phyloP scores from a whole-genome alignment of 306 rosid species.

The Medicago lupulina region DNA sequence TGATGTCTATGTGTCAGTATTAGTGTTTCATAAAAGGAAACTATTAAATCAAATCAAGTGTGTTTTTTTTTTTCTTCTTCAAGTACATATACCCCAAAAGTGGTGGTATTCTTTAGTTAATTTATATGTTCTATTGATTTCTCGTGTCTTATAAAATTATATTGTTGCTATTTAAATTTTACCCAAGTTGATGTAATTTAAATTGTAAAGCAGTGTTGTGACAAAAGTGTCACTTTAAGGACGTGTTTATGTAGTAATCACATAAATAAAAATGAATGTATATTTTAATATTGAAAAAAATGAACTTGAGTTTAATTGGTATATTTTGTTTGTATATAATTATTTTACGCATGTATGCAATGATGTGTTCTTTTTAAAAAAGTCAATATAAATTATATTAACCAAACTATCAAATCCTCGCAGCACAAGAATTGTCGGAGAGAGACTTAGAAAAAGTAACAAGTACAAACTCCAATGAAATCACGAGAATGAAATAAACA shows the following conservation, averaged over 20 bases:
- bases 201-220: constrained; percentile 30
- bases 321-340: no score
- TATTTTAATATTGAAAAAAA: neutral
- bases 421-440: no score
- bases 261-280: neutral
- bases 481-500: no score
- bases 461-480: no score
- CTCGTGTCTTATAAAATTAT: constrained; percentile 19
- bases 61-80: neutral
- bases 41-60: neutral
- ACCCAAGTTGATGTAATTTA: constrained; percentile 8
- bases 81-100: constrained; percentile 39
- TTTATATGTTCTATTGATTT: constrained; percentile 23
- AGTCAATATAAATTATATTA: no score
- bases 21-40: neutral
- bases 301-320: no score
- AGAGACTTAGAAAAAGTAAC: no score
- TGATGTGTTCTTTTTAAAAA: no score
- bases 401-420: no score
- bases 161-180: constrained; percentile 20
- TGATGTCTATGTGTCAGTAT: neutral
- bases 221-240: constrained; percentile 15
- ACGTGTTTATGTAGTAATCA: neutral
- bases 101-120: constrained; percentile 20
- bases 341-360: no score